Conservation (phyloP, 2,329 filamentous ascomycete genomes). For the Cryphonectria naterciae region DNA sequence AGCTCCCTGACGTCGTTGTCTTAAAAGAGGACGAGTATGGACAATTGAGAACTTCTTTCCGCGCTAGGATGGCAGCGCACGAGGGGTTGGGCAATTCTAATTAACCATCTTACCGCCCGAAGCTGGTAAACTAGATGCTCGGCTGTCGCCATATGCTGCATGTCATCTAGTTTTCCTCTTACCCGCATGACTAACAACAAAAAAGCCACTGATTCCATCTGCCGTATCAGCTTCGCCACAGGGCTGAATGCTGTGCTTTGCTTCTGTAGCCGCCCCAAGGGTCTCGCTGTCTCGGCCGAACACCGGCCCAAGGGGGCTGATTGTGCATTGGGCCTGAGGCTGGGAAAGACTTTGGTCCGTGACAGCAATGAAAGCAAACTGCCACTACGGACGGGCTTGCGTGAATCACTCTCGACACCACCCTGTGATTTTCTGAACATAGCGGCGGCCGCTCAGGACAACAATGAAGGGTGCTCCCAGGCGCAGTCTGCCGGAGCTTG, state of each 20-base stretch:
- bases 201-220: not conserved
- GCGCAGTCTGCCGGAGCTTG: too few species aligned
- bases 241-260: conserved; percentile 6
- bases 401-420: not conserved
- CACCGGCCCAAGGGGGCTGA: conserved; percentile 10
- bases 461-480: not conserved
- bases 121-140: not conserved
- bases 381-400: not conserved
- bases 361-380: not conserved
- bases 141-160: not conserved
- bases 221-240: conserved; percentile 6
- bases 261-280: not conserved
- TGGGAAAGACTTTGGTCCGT: not conserved
- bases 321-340: not conserved
- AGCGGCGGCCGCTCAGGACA: not conserved
- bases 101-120: not conserved
- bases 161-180: not conserved
- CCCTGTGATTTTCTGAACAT: not conserved
- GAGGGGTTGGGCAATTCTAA: not conserved
- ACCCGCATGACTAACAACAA: not conserved
- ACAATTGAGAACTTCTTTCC: not conserved
- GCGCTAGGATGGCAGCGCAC: not conserved
- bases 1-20: conserved; percentile 8
- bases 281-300: conserved; percentile 5
- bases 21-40: not conserved